Conservation (phyloP, 805 yeast genomes). For the Saccharomycopsis babjevae region DNA sequence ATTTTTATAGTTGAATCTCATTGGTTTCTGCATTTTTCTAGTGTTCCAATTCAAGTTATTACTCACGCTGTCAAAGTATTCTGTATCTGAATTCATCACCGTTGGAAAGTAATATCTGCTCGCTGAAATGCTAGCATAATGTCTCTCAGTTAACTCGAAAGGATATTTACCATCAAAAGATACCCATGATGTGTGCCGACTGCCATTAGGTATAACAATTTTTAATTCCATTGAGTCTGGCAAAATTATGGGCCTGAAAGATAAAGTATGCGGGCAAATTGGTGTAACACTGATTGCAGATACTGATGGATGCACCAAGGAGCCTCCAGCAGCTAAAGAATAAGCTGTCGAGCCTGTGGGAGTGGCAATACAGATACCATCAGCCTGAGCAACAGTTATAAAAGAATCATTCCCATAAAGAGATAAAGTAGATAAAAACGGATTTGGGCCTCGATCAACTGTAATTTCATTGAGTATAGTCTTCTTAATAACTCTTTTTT, state of each 20-base stretch:
- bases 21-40: conserved; percentile 75
- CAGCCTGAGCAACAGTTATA: conserved; percentile 86
- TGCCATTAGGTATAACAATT: conserved; percentile 70
- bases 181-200: conserved; percentile 86
- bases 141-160: conserved; percentile 72
- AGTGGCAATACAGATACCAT: conserved; percentile 84
- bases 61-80: conserved; percentile 76
- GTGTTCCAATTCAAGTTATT: conserved; percentile 90
- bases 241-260: conserved; percentile 82
- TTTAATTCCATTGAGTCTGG: conserved; percentile 88
- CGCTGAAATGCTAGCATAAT: conserved; percentile 75
- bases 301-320: conserved; percentile 88
- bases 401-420: conserved; percentile 79
- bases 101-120: conserved; percentile 93
- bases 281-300: conserved; percentile 91
- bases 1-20: conserved; percentile 7
- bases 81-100: conserved; percentile 61
- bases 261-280: conserved; percentile 89
- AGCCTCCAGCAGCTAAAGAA: conserved; percentile 90
- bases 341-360: conserved; percentile 97
- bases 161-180: conserved; percentile 91
- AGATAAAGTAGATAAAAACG: conserved; percentile 83
- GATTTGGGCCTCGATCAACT: conserved; percentile 89
- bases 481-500: conserved; percentile 44
- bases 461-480: conserved; percentile 86